These are phyloP conservation scores for Aspergillus sp. DNA, from an alignment of 2,329 filamentous ascomycete genomes.

Conservation along the genomic window DNA sequence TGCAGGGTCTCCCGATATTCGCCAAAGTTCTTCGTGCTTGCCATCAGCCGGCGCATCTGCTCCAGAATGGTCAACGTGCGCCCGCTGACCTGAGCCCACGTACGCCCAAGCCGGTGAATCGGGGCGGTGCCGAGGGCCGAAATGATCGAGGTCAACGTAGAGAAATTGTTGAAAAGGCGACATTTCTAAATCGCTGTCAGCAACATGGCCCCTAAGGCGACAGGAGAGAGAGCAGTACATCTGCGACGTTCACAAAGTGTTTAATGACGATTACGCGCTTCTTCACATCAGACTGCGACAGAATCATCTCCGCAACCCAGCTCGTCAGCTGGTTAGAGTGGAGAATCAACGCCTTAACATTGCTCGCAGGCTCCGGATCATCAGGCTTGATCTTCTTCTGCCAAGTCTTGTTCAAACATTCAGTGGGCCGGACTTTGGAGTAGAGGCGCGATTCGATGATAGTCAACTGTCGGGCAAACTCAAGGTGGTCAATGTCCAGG, in stretches of 20 bases:
- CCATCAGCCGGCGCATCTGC: constrained; percentile 89
- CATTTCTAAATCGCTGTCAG: constrained; percentile 61
- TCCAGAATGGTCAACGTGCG: constrained; percentile 73
- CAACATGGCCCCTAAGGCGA: constrained; percentile 1
- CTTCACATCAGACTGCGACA: constrained; percentile 88
- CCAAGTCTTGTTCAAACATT: constrained; percentile 98
- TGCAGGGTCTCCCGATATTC: constrained; percentile 92
- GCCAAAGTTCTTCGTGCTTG: constrained; percentile 94
- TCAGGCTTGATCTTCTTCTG: constrained; percentile 78
- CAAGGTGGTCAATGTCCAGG: constrained; percentile 86
- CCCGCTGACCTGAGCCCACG: constrained; percentile 87
- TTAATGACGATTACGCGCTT: constrained; percentile 96
- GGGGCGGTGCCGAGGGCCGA: constrained; percentile 90
- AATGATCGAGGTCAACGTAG: constrained; percentile 93
- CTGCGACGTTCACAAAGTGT: constrained; percentile 91
- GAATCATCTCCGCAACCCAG: constrained; percentile 98
- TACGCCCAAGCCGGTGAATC: constrained; percentile 84
- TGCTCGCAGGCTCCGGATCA: constrained; percentile 70
- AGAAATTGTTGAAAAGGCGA: constrained; percentile 88
- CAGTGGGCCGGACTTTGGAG: constrained; percentile 88
- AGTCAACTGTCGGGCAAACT: constrained; percentile 95
- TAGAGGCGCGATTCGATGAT: constrained; percentile 94
- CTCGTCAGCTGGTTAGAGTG: constrained; percentile 99
- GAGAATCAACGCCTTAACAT: constrained; percentile 91
- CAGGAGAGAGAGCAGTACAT: constrained; percentile 48